These are phyloP conservation scores for Aspergillus novofumigatus DNA, from an alignment of 2,329 filamentous ascomycete genomes.

Conservation along the genomic window DNA sequence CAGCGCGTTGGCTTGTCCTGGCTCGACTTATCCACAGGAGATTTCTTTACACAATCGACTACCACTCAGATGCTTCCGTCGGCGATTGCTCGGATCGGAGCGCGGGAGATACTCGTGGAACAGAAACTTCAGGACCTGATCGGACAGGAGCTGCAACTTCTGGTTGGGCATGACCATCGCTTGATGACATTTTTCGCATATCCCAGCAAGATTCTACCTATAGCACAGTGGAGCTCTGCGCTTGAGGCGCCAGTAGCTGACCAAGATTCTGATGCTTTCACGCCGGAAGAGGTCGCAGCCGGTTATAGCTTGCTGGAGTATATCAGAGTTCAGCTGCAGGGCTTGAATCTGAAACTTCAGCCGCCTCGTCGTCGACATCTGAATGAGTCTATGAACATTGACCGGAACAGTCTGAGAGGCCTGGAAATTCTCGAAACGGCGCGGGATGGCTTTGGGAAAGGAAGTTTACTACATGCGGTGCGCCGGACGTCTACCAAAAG, in stretches of 20 bases:
- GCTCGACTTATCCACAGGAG: slow-evolving; percentile 91
- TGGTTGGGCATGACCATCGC: slow-evolving; percentile 71
- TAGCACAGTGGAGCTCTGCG: slow-evolving; percentile 69
- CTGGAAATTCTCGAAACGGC: slow-evolving; percentile 86
- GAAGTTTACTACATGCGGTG: slow-evolving; percentile 86
- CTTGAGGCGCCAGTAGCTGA: slow-evolving; percentile 67
- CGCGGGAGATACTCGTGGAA: slow-evolving; percentile 79
- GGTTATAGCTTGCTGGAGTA: slow-evolving; percentile 81
- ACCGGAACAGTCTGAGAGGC: slow-evolving; percentile 84
- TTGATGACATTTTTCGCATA: slow-evolving; percentile 67
- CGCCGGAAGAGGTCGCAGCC: slow-evolving; percentile 65
- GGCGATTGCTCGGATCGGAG: slow-evolving; percentile 74
- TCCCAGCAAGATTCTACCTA: slow-evolving; percentile 40
- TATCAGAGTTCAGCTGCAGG: slow-evolving; percentile 72
- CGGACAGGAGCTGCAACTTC: slow-evolving; percentile 58
- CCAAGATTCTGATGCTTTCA: slow-evolving; percentile 56
- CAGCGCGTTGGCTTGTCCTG: slow-evolving; percentile 74
- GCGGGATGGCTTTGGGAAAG: slow-evolving; percentile 70
- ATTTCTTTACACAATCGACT: slow-evolving; percentile 81
- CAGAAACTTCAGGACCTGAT: slow-evolving; percentile 55
- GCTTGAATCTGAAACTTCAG: slow-evolving; percentile 74
- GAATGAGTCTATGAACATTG: slow-evolving; percentile 80
- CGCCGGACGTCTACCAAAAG: slow-evolving; percentile 87
- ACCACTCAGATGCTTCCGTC: slow-evolving; percentile 70
- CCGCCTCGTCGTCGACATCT: slow-evolving; percentile 71